Evolutionary conservation across 2,329 filamentous ascomycete genomes (phyloP), one percentile per base, ranked within the genome.

Genomic region (Zelopaecilomyces penicillatus): DNA sequence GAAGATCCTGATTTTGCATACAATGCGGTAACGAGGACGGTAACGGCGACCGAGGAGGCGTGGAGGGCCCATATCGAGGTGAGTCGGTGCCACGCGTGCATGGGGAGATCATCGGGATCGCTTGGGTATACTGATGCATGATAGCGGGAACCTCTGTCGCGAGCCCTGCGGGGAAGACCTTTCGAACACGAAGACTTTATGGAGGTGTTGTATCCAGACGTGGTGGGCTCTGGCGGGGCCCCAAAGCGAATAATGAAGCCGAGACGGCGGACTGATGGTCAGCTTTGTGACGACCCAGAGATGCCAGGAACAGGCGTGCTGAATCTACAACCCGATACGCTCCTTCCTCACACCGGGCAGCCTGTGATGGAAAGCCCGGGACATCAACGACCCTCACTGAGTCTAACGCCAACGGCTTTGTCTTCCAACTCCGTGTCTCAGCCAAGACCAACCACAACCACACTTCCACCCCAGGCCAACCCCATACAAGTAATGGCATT

Each of bases 131-230:
- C 54, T 57, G 38, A 57, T 51, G 39, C 29, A 11, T 42, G 39
- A 36, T 54, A 80, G 76, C 73, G 70, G 62, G 76, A 80, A 53
- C 76, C 76, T 1, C 64, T 78, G 26, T 78, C 76, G 2, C 71
- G 75, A 47, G 75, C 76, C 6, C 62, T 80, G 5, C 70, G 74
- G 43, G 75, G 75, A 30, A 67, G 76, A 10, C 71, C 76, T 1
- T 80, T 80, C 53, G 76, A 80, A 26, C 74, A 80, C 54, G 75
- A 80, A 55, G 71, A 78, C 33, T 80, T 67, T 57, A 77, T 79
- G 71, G 75, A 80, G 55, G 68, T 79, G 26, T 62, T 80, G 7
- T 80, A 79, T 47, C 75, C 75, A 30, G 76, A 80, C 45, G 76
- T 80, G 6, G 66, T 80, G 37, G 76, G 76, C 8, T 78, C 76